Conservation (phyloP, 2,329 filamentous ascomycete genomes). For the Dichotomopilus funicola region DNA sequence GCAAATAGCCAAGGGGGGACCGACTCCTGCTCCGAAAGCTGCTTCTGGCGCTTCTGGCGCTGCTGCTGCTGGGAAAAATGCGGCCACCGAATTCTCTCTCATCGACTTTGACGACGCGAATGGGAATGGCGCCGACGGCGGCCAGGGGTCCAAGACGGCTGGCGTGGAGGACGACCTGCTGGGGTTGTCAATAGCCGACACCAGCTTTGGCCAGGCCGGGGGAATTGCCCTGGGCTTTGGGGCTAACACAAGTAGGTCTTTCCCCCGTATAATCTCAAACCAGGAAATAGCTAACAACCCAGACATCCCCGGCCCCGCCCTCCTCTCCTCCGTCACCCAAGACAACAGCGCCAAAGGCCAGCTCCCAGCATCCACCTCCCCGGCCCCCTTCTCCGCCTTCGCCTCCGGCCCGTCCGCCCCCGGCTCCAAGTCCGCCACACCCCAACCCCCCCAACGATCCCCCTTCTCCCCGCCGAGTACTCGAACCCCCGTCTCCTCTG, state of each 20-base stretch:
- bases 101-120: constrained; percentile 79
- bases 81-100: constrained; percentile 71
- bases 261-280: too few relatives aligned
- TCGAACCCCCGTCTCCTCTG: constrained; percentile 32
- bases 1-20: constrained; percentile 75
- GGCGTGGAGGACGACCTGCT: constrained; percentile 84
- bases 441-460: constrained; percentile 44
- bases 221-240: constrained; percentile 78
- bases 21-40: constrained; percentile 51
- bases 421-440: constrained; percentile 45
- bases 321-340: constrained; percentile 59
- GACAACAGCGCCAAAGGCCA: constrained; percentile 49
- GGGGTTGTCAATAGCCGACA: constrained; percentile 73
- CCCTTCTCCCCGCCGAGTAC: constrained; percentile 38
- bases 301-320: constrained; percentile 59
- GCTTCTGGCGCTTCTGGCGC: too few relatives aligned
- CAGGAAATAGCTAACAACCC: constrained; percentile 23
- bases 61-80: constrained; percentile 43
- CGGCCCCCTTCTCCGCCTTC: constrained; percentile 43
- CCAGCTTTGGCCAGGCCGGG: constrained; percentile 65
- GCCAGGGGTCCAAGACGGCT: constrained; percentile 39
- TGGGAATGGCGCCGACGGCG: constrained; percentile 40
- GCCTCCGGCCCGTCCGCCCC: constrained; percentile 49
- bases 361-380: constrained; percentile 33
- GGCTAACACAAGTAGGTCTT: constrained; percentile 55